Evolutionary conservation across 495 filamentous ascomycete species (phyloP).

Genomic region (Talaromyces ruber): DNA sequence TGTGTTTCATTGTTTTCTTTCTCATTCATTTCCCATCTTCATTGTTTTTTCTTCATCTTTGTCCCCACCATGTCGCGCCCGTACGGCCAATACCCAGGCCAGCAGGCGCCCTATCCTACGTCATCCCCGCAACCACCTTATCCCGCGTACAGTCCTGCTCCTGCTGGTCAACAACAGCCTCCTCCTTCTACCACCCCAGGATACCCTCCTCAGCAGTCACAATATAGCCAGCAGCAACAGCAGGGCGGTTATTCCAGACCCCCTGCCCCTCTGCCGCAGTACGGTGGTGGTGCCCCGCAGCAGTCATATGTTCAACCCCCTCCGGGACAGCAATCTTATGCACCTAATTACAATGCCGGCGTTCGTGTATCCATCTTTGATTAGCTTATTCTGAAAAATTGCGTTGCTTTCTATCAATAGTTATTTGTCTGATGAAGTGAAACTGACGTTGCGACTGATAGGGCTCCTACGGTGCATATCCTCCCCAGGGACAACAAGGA

Average conservation of each 20-base stretch:
- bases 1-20: too few species aligned
- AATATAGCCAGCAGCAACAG: conserved; percentile 3
- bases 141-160: conserved; percentile 6
- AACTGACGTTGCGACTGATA: conserved; percentile 9
- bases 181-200: conserved; percentile 22
- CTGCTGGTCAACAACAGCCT: conserved; percentile 17
- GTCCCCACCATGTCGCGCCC: conserved; percentile 28
- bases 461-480: conserved; percentile 10
- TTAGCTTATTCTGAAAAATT: conserved; percentile 3
- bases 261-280: background rate
- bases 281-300: background rate
- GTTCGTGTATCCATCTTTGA: conserved; percentile 4
- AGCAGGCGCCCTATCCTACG: conserved; percentile 26
- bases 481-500: conserved; percentile 19
- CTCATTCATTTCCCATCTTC: background rate
- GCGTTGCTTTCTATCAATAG: conserved; percentile 2
- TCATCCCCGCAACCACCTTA: conserved; percentile 25
- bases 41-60: background rate
- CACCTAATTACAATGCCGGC: conserved; percentile 14
- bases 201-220: conserved; percentile 17
- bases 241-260: conserved; percentile 2
- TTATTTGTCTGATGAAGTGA: background rate
- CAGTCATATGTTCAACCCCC: conserved; percentile 18
- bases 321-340: conserved; percentile 21
- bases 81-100: conserved; percentile 30